These are phyloP conservation scores for Spergularia bocconei DNA, from an alignment of 148 eudicot species.

Conservation along the genomic window DNA sequence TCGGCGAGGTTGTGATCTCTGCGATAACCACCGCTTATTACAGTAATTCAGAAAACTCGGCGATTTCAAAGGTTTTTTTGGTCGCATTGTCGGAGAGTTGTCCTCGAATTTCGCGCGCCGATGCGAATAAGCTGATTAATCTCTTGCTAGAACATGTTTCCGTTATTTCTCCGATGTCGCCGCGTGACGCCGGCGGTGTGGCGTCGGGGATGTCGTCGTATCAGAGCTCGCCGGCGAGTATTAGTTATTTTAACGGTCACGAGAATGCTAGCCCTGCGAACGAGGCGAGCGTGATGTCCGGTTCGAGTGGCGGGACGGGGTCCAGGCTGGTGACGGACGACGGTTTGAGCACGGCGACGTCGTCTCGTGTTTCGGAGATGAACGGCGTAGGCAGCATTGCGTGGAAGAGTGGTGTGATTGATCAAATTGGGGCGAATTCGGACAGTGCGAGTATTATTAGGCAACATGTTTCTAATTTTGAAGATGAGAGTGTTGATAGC, in stretches of 20 bases:
- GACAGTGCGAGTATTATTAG: conserved; percentile 36
- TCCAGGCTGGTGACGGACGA: conserved; percentile 46
- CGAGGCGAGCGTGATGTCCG: conserved; percentile 43
- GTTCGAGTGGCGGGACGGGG: conserved; percentile 47
- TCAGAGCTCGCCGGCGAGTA: conserved; percentile 71
- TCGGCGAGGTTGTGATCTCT: conserved; percentile 56
- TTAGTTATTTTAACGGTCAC: conserved; percentile 39
- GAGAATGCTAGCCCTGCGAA: conserved; percentile 46
- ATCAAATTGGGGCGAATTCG: conserved; percentile 14
- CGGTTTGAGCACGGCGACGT: conserved; percentile 26
- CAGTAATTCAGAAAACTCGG: conserved; percentile 31
- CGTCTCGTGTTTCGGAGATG: conserved; percentile 45
- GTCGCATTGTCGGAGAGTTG: conserved; percentile 59
- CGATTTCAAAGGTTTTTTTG: conserved; percentile 55
- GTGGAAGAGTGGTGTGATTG: conserved; percentile 39
- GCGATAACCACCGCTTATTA: conserved; percentile 36
- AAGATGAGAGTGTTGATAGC: conserved; percentile 72
- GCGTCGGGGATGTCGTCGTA: conserved; percentile 48
- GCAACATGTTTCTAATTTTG: conserved; percentile 49
- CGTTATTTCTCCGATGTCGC: conserved; percentile 40
- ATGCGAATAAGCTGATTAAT: conserved; percentile 52
- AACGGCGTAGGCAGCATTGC: conserved; percentile 46
- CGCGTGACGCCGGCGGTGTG: conserved; percentile 31
- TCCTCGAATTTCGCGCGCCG: conserved; percentile 45
- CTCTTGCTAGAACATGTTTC: conserved; percentile 52